Base-by-base conservation (phyloP, 2,329 filamentous ascomycete species). In the Monilinia polystroma region DNA sequence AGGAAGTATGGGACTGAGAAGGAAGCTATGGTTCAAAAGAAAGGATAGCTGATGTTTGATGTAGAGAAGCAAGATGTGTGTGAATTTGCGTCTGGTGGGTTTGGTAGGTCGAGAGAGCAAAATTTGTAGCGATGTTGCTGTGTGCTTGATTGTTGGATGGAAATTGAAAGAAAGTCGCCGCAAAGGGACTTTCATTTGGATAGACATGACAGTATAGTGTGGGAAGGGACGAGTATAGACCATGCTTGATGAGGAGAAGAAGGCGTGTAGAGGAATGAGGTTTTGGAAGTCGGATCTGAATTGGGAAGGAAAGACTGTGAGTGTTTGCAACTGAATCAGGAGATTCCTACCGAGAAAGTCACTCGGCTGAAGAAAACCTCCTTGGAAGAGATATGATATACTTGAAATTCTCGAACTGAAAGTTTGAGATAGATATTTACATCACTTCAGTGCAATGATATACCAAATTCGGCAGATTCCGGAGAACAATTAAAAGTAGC, bases 41-140 rank as follows among this genome's bases (percentile, higher is more conserved):
- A 64, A 47, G 18, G 29, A 14, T 57, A 57, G 16, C 32, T 60
- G 32, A 51, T 51, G 29, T 60, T 51, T 47, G 20, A 57, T 64
- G 8, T 51, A 51, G 62, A 55, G 43, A 64, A 57, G 38, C 62
- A 64, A 64, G 52, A 64, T 26, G 29, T 64, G 41, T 47, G n/a
- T 60, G 58, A 20, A 14, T 35, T 43, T 56, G 35, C 43, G 18
- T 23, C 51, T 49, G 38, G 26, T 56, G 51, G 23, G 20, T 26
- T 26, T 55, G 62, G 53, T 64, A 57, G 62, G 51, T 55, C 49
- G 62, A 35, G 62, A 64, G 62, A 64, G 62, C 62, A 64, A 64
- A 64, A 64, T 57, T 64, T 64, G 62, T 64, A 64, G 62, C 62
- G 51, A 64, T 64, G 52, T 64, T 64, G 62, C 62, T 64, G 62